These are phyloP conservation scores for Solanum bulbocastanum DNA, from an alignment of 257 asterid genomes.

Conservation along the genomic window DNA sequence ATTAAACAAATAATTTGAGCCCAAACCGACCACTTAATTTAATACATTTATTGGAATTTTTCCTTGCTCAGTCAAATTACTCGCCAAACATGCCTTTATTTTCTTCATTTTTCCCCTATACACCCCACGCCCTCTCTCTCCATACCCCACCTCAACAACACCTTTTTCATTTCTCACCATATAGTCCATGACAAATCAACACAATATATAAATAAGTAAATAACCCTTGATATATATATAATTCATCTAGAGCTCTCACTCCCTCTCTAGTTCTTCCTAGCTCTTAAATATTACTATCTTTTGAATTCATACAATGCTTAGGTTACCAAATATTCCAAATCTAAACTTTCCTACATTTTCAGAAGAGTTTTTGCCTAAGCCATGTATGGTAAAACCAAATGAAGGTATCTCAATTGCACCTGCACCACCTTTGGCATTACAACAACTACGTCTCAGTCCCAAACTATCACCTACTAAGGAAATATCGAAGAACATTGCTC, in stretches of 20 bases:
- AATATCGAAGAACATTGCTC: background rate
- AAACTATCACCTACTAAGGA: background rate
- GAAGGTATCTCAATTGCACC: background rate
- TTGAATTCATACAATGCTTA: background rate
- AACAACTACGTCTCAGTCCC: background rate
- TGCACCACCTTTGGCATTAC: background rate
- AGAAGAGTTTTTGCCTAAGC: background rate
- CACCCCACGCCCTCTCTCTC: background rate
- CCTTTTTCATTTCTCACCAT: background rate
- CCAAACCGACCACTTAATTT: slow-evolving; percentile 5
- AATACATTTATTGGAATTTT: background rate
- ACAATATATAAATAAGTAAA: background rate
- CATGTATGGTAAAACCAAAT: background rate
- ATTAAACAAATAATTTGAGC: background rate
- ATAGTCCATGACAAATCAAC: background rate
- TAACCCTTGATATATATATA: background rate
- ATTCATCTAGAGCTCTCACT: background rate
- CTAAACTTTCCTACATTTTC: background rate
- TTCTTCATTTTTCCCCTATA: background rate
- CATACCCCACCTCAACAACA: background rate
- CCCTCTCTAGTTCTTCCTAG: background rate
- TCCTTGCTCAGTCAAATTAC: slow-evolving; percentile 1
- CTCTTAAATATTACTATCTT: background rate
- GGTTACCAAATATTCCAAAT: background rate
- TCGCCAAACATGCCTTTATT: slow-evolving; percentile 1